A percentile compares a stretch with the other conserved stretches of the same genome.
phyloP scores from a whole-genome alignment of 306 rosid genomes.

The Casuarina glauca region DNA sequence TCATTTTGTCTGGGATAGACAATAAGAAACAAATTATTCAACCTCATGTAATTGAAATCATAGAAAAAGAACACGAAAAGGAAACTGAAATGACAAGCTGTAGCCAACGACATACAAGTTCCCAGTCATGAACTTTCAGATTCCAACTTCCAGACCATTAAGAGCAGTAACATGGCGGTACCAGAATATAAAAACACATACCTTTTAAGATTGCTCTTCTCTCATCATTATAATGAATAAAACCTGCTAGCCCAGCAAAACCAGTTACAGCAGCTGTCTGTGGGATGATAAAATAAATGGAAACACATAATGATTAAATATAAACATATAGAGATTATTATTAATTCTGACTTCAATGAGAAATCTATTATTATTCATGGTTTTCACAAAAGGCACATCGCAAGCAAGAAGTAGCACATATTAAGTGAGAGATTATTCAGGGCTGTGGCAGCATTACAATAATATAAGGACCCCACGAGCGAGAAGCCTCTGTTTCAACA shows the following conservation, averaged over 20 bases:
- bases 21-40: not conserved
- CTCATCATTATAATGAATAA: conserved; percentile 75
- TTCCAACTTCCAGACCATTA: conserved; percentile 12
- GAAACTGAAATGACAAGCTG: not conserved
- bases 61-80: not conserved
- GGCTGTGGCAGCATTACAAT: conserved; percentile 50
- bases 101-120: not conserved
- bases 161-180: not conserved
- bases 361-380: not conserved
- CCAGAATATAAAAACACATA: conserved; percentile 20
- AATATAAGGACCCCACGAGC: conserved; percentile 50
- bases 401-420: not conserved
- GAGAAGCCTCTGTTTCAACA: conserved; percentile 43
- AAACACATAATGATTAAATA: conserved; percentile 5
- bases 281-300: conserved; percentile 17
- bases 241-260: conserved; percentile 68
- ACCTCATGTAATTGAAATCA: not conserved
- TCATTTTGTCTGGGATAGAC: not conserved
- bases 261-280: conserved; percentile 72
- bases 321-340: conserved; percentile 7
- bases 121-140: not conserved
- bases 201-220: conserved; percentile 80
- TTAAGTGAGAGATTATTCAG: conserved; percentile 6
- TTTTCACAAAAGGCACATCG: not conserved
- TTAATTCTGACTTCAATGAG: not conserved